Evolutionary conservation across 768 basidiomycete species (phyloP).

Genomic region (Cystofilobasidium capitatum): DNA sequence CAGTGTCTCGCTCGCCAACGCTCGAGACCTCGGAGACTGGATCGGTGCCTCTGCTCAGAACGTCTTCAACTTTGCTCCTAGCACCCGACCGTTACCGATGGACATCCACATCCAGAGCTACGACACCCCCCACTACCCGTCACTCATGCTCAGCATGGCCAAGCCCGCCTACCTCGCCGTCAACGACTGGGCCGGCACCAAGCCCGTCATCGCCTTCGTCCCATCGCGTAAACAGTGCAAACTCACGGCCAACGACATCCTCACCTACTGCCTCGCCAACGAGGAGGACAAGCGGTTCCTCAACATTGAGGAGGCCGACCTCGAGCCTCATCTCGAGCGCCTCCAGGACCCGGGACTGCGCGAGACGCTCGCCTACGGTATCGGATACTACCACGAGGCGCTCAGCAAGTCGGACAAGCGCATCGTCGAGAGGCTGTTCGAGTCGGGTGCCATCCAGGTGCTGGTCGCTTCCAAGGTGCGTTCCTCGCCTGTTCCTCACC

Average conservation of each 20-base stretch:
- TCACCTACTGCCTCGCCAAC: conserved; percentile 80
- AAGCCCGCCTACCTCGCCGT: conserved; percentile 94
- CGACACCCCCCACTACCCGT: conserved; percentile 93
- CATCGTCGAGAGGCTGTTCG: conserved; percentile 84
- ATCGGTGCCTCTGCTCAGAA: conserved; percentile 87
- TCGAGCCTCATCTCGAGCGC: conserved; percentile 81
- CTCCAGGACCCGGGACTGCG: conserved; percentile 62
- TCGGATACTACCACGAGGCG: conserved; percentile 93
- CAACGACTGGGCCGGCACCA: conserved; percentile 69
- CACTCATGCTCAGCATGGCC: conserved; percentile 97
- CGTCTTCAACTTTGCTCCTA: conserved; percentile 96
- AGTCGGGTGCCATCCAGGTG: conserved; percentile 89
- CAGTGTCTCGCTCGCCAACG: conserved; percentile 89
- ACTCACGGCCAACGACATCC: conserved; percentile 82
- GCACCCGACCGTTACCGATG: conserved; percentile 92
- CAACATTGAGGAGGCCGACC: conserved; percentile 69
- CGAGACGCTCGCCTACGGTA: conserved; percentile 76
- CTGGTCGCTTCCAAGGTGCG: conserved; percentile 83
- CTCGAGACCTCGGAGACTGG: conserved; percentile 93
- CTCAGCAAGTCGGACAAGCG: conserved; percentile 83
- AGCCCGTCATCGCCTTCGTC: conserved; percentile 86
- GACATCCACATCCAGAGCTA: conserved; percentile 96
- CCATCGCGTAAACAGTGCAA: conserved; percentile 87
- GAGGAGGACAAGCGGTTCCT: conserved; percentile 76
- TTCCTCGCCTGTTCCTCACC: conserved; percentile 13